Evolutionary conservation across 495 filamentous ascomycete species (phyloP).

Genomic region (Neurospora discreta): DNA sequence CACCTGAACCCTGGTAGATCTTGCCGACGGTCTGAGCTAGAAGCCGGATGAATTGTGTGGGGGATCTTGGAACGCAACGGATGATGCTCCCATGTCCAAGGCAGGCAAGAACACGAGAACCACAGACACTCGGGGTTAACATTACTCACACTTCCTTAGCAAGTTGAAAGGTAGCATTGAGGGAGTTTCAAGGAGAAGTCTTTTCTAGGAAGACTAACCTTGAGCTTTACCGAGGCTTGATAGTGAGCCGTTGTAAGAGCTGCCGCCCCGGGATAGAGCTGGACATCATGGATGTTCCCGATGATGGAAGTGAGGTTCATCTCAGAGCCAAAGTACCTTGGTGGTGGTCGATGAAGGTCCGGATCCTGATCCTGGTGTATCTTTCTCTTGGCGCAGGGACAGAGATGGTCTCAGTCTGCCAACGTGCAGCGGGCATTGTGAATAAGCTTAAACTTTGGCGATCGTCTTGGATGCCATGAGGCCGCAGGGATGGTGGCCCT

Average conservation of each 20-base stretch:
- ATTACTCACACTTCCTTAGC: not conserved
- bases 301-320: not conserved
- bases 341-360: not conserved
- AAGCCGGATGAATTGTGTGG: not conserved
- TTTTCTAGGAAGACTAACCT: not conserved
- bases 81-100: not conserved
- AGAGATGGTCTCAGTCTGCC: not conserved
- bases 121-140: not conserved
- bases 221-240: not conserved
- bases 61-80: not conserved
- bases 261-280: not conserved
- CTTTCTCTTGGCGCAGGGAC: not conserved
- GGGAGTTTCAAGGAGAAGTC: not conserved
- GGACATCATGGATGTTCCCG: not conserved
- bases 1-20: constrained; percentile 2
- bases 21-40: not conserved
- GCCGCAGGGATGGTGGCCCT: not conserved
- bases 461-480: not conserved
- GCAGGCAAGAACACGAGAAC: not conserved
- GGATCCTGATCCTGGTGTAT: not conserved
- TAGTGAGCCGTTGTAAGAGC: not conserved
- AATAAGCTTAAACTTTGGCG: not conserved
- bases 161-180: not conserved
- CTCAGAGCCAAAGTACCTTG: not conserved
- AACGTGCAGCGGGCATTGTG: not conserved